These are phyloP conservation scores for Neurospora pannonica DNA, from an alignment of 495 filamentous ascomycete genomes.

Conservation along the genomic window DNA sequence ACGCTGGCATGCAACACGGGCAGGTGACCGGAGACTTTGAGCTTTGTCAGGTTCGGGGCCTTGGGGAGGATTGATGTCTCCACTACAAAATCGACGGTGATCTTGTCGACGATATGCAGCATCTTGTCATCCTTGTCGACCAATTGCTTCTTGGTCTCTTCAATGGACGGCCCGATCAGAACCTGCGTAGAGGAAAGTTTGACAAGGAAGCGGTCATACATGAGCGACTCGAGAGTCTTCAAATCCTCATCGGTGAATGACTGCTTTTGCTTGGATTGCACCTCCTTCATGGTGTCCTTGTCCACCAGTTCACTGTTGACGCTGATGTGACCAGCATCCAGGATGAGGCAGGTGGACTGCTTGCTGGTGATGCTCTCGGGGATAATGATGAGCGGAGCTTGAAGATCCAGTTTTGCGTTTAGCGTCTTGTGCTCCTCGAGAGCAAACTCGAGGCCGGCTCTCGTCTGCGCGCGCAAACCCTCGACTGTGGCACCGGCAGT, in stretches of 20 bases:
- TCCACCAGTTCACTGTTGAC: conserved; percentile 91
- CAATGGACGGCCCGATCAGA: conserved; percentile 88
- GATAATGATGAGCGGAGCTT: conserved; percentile 91
- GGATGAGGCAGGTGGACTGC: conserved; percentile 74
- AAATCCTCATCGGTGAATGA: conserved; percentile 84
- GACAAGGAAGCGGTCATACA: conserved; percentile 92
- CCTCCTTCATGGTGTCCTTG: conserved; percentile 72
- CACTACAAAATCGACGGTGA: conserved; percentile 90
- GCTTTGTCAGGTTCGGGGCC: conserved; percentile 84
- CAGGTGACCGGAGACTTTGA: conserved; percentile 81
- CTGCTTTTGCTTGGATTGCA: conserved; percentile 84
- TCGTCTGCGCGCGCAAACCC: conserved; percentile 85
- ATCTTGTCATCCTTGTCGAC: conserved; percentile 56
- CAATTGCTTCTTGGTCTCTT: conserved; percentile 80
- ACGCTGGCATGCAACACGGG: conserved; percentile 85
- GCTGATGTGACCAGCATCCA: conserved; percentile 93
- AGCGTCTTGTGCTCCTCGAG: conserved; percentile 96
- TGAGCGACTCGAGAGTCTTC: conserved; percentile 72
- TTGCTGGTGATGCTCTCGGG: conserved; percentile 81
- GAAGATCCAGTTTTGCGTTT: conserved; percentile 89
- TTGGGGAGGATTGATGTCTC: conserved; percentile 92
- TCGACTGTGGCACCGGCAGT: conserved; percentile 92
- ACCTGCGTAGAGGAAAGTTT: conserved; percentile 91
- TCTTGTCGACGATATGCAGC: conserved; percentile 87
- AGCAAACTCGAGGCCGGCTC: conserved; percentile 91